Base-by-base conservation (phyloP, 148 eudicot species). In the Cornus suecica region DNA sequence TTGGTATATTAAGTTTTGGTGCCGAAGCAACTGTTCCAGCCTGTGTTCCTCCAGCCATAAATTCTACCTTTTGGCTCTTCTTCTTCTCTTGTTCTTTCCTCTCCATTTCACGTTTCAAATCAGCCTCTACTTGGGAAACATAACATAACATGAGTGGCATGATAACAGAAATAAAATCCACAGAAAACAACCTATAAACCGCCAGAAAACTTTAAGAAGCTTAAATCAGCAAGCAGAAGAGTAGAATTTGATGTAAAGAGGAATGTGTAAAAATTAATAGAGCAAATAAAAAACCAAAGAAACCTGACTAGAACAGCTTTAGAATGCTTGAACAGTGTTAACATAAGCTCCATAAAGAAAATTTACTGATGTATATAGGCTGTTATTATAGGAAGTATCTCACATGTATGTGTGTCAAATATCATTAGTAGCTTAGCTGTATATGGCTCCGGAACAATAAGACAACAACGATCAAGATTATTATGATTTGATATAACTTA, bases 91-190 rank as follows among this genome's bases (percentile, higher is more conserved):
- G 96, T 78, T 92, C 96, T 79, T 84, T 94, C 78, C 94, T 88
- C 81, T 94, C 97, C 94, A 84, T 76, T 77, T 94, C 98, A 78
- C 90, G 91, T 78, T 84, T 94, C 92, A 89, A 89, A 78, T 93
- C 97, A 84, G 84, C 94, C 85, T 94, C 99, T 94, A 79, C 71
- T 71, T 68, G 69, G 22, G 27, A 68, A 51, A 61, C 74, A 76
- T 52, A 78, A 78, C 24, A 71, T 65, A 63, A 4, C 27, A 67
- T 28, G 70, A 74, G 48, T 14, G 37, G 25, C 34, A 6, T 8
- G 4, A 52, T 52, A 52, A 20, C 20, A 15, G 20, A 52, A 52
- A 52, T 14, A 52, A 22, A 52, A 5, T 52, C 3, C 58, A 20
- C 18, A n/a, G 62, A 20, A 20, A 18, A 58, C 4, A 58, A 52